Conservation (phyloP, 306 rosid genomes). For the Hippophae rhamnoides region DNA sequence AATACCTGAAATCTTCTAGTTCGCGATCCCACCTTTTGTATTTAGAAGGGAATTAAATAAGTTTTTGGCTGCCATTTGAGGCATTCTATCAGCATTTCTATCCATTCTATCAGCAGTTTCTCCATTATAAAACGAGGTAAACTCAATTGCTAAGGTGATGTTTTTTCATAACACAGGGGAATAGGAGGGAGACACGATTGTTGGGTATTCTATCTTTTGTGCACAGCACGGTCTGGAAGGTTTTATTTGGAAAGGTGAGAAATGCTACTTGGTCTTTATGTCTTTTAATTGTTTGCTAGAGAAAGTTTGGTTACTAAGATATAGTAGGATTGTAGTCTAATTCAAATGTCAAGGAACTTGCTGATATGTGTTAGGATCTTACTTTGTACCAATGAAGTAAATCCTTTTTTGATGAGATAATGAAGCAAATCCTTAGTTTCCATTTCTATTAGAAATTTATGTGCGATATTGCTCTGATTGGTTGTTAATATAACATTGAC, state of each 20-base stretch:
- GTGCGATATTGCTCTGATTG: neutral
- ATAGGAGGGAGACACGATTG: conserved; percentile 89
- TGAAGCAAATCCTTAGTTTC: neutral
- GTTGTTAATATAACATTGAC: neutral
- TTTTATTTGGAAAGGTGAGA: conserved; percentile 84
- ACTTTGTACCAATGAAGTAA: neutral
- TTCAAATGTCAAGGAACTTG: no score
- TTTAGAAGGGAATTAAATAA: neutral
- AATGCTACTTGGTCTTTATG: conserved; percentile 4
- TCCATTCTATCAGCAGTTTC: neutral
- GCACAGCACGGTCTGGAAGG: conserved; percentile 99
- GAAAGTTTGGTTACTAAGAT: neutral
- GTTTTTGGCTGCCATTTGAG: neutral
- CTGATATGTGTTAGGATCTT: no score
- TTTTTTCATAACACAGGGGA: conserved; percentile 56
- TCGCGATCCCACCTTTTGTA: neutral
- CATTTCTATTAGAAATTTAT: neutral
- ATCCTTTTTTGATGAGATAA: neutral
- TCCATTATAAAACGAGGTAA: neutral
- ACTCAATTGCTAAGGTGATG: conserved; percentile 9
- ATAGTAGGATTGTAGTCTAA: no score
- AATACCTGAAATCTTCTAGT: neutral
- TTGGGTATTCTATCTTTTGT: conserved; percentile 87
- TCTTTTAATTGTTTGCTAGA: neutral
- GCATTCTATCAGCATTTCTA: neutral